These are phyloP conservation scores for Lonicera japonica DNA, from an alignment of 129 eudicot genomes.

Conservation along the genomic window DNA sequence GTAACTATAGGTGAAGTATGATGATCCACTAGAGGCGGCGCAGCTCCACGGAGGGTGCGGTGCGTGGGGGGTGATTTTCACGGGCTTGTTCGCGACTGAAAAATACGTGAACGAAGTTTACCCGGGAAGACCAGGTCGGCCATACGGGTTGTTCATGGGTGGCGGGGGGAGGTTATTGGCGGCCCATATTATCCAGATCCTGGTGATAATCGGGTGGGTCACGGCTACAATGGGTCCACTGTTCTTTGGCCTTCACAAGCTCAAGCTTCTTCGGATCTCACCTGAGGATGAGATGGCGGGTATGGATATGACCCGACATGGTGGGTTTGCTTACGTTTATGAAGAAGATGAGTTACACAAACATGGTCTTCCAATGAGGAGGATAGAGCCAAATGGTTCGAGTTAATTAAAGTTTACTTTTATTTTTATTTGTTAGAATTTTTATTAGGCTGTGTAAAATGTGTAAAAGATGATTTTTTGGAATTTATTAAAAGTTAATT, in stretches of 20 bases:
- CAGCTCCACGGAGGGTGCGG: slow-evolving; percentile 48
- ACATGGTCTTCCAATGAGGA: slow-evolving; percentile 22
- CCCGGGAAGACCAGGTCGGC: slow-evolving; percentile 23
- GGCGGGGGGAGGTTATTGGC: slow-evolving; percentile 31
- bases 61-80: slow-evolving; percentile 39
- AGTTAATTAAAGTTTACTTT: not conserved
- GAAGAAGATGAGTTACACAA: slow-evolving; percentile 13
- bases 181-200: slow-evolving; percentile 27
- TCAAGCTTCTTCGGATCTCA: slow-evolving; percentile 34
- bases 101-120: slow-evolving; percentile 26
- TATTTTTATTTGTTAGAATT: not conserved
- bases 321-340: slow-evolving; percentile 36
- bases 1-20: too few species aligned
- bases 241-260: slow-evolving; percentile 24
- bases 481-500: not conserved
- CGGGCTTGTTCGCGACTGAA: slow-evolving; percentile 32
- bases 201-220: slow-evolving; percentile 38
- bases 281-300: slow-evolving; percentile 41
- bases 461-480: not conserved
- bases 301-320: slow-evolving; percentile 43
- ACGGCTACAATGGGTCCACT: slow-evolving; percentile 38
- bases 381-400: slow-evolving; percentile 18
- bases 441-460: not conserved
- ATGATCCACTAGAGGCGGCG: slow-evolving; percentile 44
- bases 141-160: slow-evolving; percentile 35